Evolutionary conservation across 192 early-diverging fungal genomes (phyloP), one percentile per base, ranked within the genome.

Genomic region (Coemansia sp.): DNA sequence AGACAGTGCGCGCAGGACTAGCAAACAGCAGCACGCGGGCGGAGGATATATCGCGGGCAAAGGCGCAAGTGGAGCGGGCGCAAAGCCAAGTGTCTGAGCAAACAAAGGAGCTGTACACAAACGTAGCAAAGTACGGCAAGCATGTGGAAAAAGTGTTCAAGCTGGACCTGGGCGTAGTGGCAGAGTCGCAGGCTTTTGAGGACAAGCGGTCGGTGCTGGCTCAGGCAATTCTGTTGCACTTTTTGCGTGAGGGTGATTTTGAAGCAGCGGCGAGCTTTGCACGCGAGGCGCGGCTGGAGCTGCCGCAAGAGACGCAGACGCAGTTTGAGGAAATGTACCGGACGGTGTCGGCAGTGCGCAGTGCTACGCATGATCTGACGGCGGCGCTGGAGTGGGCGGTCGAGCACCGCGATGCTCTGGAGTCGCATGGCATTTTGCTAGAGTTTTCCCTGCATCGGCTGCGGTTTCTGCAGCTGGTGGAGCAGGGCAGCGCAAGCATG

Each of bases 191-290:
- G 45, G 91, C 91, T 19, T 90, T 97, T 57, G 90, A 87, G 54
- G 82, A 83, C 19, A 91, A 90, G 62, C 85, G 85, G 4, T 62
- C 83, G 1, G 72, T 88, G 25, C 70, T 97, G 39, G 70, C 82
- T 57, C 82, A 76, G 48, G 77, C 90, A 4, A 74, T 96, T 12
- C 84, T 87, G 9, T 62, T 82, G 56, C 93, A 96, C 61, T 92
- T 96, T 65, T 85, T 97, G 49, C 85, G 92, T 12, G 87, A 94
- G 73, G 95, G 95, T 15, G 85, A 91, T 45, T 97, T 97, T 78
- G 88, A 87, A 29, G 66, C 95, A 22, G 92, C 89, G 3, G 79
- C 88, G 12, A 67, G 43, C 25, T 79, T 76, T 59, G 67, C 68
- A 8, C 24, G 60, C 67, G 87, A 87, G 38, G 76, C 73, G n/a